A percentile compares a stretch with the other conserved stretches of the same genome.
phyloP scores from a whole-genome alignment of 345 rosid genomes.

The Citrus medica region DNA sequence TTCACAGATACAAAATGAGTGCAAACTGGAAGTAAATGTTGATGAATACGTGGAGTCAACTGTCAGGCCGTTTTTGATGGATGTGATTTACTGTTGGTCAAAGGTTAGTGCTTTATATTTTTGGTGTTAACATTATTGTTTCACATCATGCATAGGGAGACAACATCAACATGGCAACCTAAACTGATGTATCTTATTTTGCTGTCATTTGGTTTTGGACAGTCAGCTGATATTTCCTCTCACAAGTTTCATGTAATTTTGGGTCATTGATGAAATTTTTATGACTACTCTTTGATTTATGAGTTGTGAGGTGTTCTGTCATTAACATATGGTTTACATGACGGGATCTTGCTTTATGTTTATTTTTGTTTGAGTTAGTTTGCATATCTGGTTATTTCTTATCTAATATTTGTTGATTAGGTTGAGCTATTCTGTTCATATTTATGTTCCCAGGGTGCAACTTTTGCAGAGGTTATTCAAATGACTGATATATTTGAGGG shows the following conservation, averaged over 20 bases:
- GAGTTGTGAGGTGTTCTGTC: background rate
- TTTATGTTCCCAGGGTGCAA: slow-evolving; percentile 66
- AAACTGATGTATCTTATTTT: too few species aligned
- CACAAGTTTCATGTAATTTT: background rate
- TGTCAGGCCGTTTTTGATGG: slow-evolving; percentile 91
- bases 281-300: background rate
- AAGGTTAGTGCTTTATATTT: slow-evolving; percentile 50
- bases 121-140: background rate
- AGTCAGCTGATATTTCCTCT: background rate
- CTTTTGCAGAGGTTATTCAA: slow-evolving; percentile 85
- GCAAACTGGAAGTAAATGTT: slow-evolving; percentile 85
- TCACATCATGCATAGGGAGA: background rate
- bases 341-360: background rate
- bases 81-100: slow-evolving; percentile 96
- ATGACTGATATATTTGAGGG: slow-evolving; percentile 99
- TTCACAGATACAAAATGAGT: slow-evolving; percentile 88
- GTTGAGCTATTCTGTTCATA: background rate
- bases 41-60: slow-evolving; percentile 97
- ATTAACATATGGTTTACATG: background rate
- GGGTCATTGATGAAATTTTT: background rate
- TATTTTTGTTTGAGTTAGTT: background rate
- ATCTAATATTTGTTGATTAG: background rate
- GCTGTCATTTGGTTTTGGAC: background rate
- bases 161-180: background rate
- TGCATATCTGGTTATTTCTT: background rate